These are phyloP conservation scores for Globisporangium alternatum DNA, from an alignment of 352 stramenopile genomes.

Conservation along the genomic window DNA sequence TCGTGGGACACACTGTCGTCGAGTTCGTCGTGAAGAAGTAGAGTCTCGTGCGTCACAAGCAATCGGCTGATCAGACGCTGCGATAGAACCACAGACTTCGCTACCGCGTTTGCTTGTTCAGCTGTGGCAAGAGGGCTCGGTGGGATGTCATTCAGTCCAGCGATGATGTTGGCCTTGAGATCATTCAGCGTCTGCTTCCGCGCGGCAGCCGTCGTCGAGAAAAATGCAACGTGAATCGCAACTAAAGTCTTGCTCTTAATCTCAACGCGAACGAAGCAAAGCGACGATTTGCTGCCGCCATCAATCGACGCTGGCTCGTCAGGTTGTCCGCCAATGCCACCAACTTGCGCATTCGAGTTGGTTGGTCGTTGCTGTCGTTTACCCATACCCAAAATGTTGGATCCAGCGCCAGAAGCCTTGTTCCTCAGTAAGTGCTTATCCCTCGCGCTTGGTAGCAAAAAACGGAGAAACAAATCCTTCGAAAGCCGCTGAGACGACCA, in stretches of 20 bases:
- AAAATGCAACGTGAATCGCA: conserved; percentile 84
- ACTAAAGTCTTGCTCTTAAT: conserved; percentile 78
- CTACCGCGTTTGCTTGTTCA: conserved; percentile 1
- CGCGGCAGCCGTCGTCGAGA: conserved; percentile 59
- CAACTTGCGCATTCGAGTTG: conserved; percentile 12
- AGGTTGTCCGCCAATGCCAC: conserved; percentile 1
- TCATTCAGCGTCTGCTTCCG: conserved; percentile 69
- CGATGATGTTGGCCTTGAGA: conserved; percentile 64
- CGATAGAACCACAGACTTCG: conserved; percentile 41
- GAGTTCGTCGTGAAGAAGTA: conserved; percentile 42
- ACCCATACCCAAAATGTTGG: conserved; percentile 14
- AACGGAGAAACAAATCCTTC: conserved; percentile 80
- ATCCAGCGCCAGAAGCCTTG: conserved; percentile 21
- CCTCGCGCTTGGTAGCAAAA: conserved; percentile 34
- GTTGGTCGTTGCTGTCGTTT: conserved; percentile 30
- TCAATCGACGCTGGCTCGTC: conserved; percentile 16
- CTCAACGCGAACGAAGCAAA: conserved; percentile 84
- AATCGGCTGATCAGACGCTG: conserved; percentile 81
- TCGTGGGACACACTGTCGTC: conserved; percentile 14
- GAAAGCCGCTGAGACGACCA: conserved; percentile 80
- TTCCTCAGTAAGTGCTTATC: conserved; percentile 12
- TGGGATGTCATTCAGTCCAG: conserved; percentile 43
- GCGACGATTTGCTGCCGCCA: conserved; percentile 45
- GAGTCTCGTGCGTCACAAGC: conserved; percentile 71
- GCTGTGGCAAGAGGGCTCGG: conserved; percentile 11